Evolutionary conservation across 225 moss, liverwort and hornwort species (phyloP).

Genomic region (Marchantia polymorpha): DNA sequence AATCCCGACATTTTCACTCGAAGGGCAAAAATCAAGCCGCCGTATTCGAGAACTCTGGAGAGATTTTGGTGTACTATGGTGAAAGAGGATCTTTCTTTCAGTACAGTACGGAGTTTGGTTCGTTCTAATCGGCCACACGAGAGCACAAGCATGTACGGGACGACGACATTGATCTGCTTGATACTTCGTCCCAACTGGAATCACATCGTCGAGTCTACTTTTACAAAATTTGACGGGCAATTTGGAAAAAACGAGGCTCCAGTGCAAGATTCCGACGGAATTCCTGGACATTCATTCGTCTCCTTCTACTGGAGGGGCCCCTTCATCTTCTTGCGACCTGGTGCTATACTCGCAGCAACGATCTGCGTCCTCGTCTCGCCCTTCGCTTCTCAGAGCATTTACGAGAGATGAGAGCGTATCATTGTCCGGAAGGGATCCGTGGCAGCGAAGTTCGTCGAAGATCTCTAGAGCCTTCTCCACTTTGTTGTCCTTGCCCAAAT

Average conservation of each 20-base stretch:
- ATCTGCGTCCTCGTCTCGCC: conserved; percentile 46
- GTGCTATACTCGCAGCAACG: conserved; percentile 9
- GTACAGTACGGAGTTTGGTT: no score
- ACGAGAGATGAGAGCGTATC: conserved; percentile 42
- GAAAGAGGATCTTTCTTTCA: no score
- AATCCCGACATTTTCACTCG: no score
- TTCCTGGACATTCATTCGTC: conserved; percentile 1
- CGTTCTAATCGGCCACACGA: no score
- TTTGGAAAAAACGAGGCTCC: not conserved
- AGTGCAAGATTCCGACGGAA: not conserved
- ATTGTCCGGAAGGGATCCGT: conserved; percentile 34
- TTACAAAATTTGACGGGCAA: not conserved
- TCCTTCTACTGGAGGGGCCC: not conserved
- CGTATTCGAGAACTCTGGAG: no score
- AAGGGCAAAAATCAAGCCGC: no score
- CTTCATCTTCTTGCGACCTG: not conserved
- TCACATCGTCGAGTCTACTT: not conserved
- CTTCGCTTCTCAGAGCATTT: conserved; percentile 44
- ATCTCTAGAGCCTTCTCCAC: conserved; percentile 46
- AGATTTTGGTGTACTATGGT: no score
- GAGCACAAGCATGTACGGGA: not conserved
- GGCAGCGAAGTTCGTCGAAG: conserved; percentile 39
- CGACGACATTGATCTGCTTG: not conserved
- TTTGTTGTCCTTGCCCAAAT: conserved; percentile 42
- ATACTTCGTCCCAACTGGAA: not conserved